Percentiles rank a stretch among this genome's conserved stretches.
These are phyloP conservation scores for Phytophthora nicotianae DNA, from an alignment of 352 stramenopile species.

Conservation along the genomic window DNA sequence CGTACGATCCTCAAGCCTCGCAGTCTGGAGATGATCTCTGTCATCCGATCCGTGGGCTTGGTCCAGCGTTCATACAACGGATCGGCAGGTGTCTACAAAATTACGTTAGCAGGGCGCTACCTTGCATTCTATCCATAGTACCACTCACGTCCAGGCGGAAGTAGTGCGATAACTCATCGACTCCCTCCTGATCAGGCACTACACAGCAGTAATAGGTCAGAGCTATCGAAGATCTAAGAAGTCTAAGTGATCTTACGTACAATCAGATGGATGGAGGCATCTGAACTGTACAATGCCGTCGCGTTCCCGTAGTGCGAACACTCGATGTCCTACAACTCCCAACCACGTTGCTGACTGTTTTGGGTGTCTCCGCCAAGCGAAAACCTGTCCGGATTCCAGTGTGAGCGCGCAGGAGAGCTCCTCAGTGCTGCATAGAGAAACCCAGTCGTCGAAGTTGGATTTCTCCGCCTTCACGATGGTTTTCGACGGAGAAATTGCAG, in stretches of 20 bases:
- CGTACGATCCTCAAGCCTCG: conserved; percentile 91
- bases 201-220: conserved; percentile 4
- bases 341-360: conserved; percentile 37
- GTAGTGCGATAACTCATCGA: conserved; percentile 77
- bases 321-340: conserved; percentile 50
- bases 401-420: conserved; percentile 58
- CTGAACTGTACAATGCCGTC: conserved; percentile 48
- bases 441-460: conserved; percentile 38
- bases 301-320: conserved; percentile 60
- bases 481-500: conserved; percentile 17
- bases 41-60: conserved; percentile 54
- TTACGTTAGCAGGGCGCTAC: conserved; percentile 1
- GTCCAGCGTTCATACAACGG: conserved; percentile 89
- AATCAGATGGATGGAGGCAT: conserved; percentile 67
- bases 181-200: conserved; percentile 49
- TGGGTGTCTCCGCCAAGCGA: conserved; percentile 38
- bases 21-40: conserved; percentile 75
- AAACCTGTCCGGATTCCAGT: conserved; percentile 59
- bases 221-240: neutral
- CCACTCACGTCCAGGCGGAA: conserved; percentile 85
- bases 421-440: conserved; percentile 38
- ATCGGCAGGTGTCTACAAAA: conserved; percentile 27
- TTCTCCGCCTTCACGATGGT: conserved; percentile 12
- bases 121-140: neutral
- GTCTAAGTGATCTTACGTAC: conserved; percentile 23